Conservation (phyloP, 2,329 filamentous ascomycete genomes). For the Cytospora mali region DNA sequence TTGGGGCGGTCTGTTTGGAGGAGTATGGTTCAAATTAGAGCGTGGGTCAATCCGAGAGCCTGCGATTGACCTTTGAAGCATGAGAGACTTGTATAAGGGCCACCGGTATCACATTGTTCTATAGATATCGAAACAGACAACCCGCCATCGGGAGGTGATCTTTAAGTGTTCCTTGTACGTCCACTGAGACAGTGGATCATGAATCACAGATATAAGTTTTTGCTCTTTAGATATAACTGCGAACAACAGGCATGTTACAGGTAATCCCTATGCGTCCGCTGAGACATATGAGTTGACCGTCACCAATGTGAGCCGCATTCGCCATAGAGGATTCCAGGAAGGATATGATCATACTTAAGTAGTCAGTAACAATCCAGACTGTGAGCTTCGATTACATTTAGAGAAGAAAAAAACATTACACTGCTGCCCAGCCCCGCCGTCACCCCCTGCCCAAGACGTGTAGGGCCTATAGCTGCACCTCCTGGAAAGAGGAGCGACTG, state of each 20-base stretch:
- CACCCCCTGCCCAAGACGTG: neutral
- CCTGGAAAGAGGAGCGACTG: constrained; percentile 64
- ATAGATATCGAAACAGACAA: neutral
- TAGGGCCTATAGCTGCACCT: constrained; percentile 56
- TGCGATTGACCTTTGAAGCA: neutral
- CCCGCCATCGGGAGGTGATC: neutral
- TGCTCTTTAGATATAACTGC: neutral
- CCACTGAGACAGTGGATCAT: neutral
- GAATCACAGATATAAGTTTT: neutral
- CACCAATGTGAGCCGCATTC: neutral
- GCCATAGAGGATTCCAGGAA: neutral
- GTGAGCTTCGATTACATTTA: neutral
- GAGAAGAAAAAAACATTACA: constrained; percentile 9
- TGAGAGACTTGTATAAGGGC: neutral
- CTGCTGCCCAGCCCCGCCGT: constrained; percentile 5
- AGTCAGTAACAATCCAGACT: neutral
- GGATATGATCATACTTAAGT: neutral
- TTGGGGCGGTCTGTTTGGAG: neutral
- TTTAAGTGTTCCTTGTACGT: neutral
- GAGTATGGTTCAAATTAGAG: neutral
- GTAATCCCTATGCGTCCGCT: neutral
- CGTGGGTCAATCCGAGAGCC: neutral
- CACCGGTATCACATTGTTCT: neutral
- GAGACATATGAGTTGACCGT: neutral
- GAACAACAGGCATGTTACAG: neutral